Conservation (phyloP, 2,329 filamentous ascomycete genomes). For the Penicillium fuscoglaucum region DNA sequence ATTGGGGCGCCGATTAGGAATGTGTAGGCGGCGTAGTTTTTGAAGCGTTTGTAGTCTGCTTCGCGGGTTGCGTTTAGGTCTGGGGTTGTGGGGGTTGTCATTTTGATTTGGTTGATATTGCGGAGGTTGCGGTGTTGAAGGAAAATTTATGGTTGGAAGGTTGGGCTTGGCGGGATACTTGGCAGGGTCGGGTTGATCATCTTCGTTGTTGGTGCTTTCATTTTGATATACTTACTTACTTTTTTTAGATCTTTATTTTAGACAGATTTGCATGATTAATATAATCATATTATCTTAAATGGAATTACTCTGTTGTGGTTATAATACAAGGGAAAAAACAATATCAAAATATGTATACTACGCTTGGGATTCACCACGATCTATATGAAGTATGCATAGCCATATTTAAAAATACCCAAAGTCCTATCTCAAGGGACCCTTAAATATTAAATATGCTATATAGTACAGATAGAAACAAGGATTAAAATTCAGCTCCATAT, state of each 20-base stretch:
- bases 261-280: neutral
- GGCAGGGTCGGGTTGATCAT: neutral
- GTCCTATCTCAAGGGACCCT: neutral
- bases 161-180: slow-evolving; percentile 2
- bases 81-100: slow-evolving; percentile 7
- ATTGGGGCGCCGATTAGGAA: slow-evolving; percentile 39
- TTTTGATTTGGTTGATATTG: slow-evolving; percentile 1
- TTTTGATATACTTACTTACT: neutral
- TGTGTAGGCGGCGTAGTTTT: slow-evolving; percentile 41
- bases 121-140: slow-evolving; percentile 3
- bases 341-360: neutral
- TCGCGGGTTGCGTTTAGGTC: slow-evolving; percentile 25
- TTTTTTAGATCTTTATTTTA: neutral
- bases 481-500: neutral
- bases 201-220: neutral
- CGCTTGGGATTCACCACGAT: neutral
- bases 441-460: neutral
- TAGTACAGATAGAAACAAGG: neutral
- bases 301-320: neutral
- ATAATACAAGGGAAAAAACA: neutral
- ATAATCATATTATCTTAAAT: neutral
- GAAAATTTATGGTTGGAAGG: slow-evolving; percentile 23
- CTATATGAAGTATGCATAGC: neutral
- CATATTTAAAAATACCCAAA: no score
- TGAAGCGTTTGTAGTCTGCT: slow-evolving; percentile 44